Evolutionary conservation across 805 yeast species (phyloP), one percentile per base, ranked within the genome.

Genomic region (Yarrowia deformans): DNA sequence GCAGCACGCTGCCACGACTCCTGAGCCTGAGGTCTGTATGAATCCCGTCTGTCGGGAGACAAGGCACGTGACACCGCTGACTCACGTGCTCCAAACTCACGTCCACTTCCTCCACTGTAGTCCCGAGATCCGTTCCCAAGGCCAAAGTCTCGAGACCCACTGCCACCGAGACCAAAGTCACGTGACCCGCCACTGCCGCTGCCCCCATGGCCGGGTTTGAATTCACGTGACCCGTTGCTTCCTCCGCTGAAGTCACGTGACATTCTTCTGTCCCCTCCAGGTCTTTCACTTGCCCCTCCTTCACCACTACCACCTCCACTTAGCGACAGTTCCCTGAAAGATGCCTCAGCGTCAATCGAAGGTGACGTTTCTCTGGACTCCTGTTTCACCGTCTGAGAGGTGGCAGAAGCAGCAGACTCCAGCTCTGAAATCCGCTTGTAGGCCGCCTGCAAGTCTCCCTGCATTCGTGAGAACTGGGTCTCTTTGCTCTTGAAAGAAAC

Each of bases 1-100:
- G 95, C 93, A 0, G 97, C 97, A 61, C 94, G 85, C 72, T 84
- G 86, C 97, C 97, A 93, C 73, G 42, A 32, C 66, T 60, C 66
- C 52, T 60, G 66, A 34, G 66, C 64, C 49, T 56, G 64, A 9
- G 64, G 64, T n/a, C 64, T 29, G 49, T 56, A 56, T 43, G 64
- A 56, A 43, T 56, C 64, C 42, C 64, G 49, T 42, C 64, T 9
- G 34, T 56, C 64, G 8, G 64, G 64, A 29, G 64, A 56, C n/a
- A 56, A 8, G n/a, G 64, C 39, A 42, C 64, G 49, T 18, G 64
- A 16, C 0, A 42, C 61, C 4, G 43, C 13, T 18, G 61, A 42
- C 34, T 54, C 60, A n/a, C 66, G 66, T 8, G 50, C n/a, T 2
- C 48, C 66, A n/a, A 8, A 43, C 16, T 18, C 63, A 23, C 16